Base-by-base conservation (phyloP, 495 filamentous ascomycete genomes). In the Podospora comata region DNA sequence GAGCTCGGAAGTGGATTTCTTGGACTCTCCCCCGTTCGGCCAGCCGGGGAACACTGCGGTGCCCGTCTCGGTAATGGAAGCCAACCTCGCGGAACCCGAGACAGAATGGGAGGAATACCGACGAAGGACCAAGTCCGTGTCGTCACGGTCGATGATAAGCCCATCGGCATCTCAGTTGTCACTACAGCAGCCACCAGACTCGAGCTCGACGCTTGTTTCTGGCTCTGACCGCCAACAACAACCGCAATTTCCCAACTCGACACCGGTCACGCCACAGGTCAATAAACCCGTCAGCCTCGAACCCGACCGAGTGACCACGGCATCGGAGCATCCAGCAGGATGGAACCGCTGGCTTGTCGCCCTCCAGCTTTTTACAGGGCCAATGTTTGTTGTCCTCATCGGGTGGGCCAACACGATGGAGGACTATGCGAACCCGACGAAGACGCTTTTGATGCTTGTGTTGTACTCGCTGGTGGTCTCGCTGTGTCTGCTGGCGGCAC, bases 331-430 rank as follows among this genome's bases (percentile, higher is more conserved):
- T 3, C 74, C 81, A 1, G 81, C 84, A 62, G 86, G 89, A 60
- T 97, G 94, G 92, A 96, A 93, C 73, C 88, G 92, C 55, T 97
- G 95, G 94, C 87, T 99, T 4, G 82, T 96, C 54, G 84, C 86
- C 7, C 77, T 93, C 26, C 96, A 99, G 74, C 85, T 93, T 65
- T 92, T 97, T 77, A 92, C 90, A 0, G 93, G 93, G 0, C 96
- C 96, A 0, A 81, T 95, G 28, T 97, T 98, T 74, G 84, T 93
- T 56, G 85, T 91, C 4, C 70, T 92, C 15, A 87, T 96, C 56
- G 74, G 90, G 32, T 96, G 92, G 91, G 90, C 87, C 54, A 90
- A 91, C 74, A 81, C 84, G 30, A 79, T 83, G 60, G 80, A 86
- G 19, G 85, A 87, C 2, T 73, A 83, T 39, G 72, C 81, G 23